Base-by-base conservation (phyloP, 768 basidiomycete species). In the Boletus coccyginus region DNA sequence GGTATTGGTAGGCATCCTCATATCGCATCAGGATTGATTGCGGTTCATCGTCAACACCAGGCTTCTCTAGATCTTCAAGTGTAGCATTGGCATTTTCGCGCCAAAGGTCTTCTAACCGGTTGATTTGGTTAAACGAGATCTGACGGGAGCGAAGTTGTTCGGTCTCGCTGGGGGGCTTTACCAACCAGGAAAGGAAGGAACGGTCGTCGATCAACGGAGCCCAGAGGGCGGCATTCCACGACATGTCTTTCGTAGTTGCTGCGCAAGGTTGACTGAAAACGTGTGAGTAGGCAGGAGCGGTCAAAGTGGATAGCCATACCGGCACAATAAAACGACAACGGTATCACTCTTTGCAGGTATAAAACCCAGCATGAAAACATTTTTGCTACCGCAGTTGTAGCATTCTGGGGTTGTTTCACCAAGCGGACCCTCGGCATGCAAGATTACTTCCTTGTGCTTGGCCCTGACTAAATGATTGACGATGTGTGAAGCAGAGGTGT, bases 301-400 rank as follows among this genome's bases (percentile, higher is more conserved):
- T 29, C 42, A 42, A 32, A 45, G 11, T 13, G 27, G 9, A 45
- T 13, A 2, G 10, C 50, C 90, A 59, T 66, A 95, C 94, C 96
- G 89, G 70, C 95, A 99, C 17, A 99, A 81, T 17, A 99, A 79
- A 35, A 99, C 96, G 36, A 99, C 97, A 39, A 99, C 97, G 6
- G 97, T 98, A 67, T 99, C 97, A 67, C 92, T 93, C 77, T 99
- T 99, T 19, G 97, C 97, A 3, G 97, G 97, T 65, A 99, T 99
- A 67, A 99, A 99, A 5, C 97, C 97, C 17, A 99, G 83, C 91
- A 98, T 94, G 69, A 99, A 99, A 13, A 98, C 97, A 67, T 99
- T 99, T 76, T 97, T 98, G 78, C 92, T 95, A 16, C 97, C 97
- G 68, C 97, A 99, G 67, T 94, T 95, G 78, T 99, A 99, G 72